Percentiles rank a stretch among this genome's conserved stretches.
Conservation (phyloP, 495 filamentous ascomycete species). For the Penicillium robsamsonii region DNA sequence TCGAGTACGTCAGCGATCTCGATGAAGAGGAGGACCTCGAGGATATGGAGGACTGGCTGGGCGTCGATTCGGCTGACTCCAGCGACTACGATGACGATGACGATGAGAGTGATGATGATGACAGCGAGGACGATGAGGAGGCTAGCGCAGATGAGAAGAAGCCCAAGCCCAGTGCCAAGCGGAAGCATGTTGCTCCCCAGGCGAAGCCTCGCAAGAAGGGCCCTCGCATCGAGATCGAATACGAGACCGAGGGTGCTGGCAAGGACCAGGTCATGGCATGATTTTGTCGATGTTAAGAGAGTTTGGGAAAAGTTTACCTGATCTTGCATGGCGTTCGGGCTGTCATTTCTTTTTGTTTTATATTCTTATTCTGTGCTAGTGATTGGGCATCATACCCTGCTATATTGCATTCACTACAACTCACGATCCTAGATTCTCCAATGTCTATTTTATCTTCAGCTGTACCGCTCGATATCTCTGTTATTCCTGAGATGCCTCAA, state of each 20-base stretch:
- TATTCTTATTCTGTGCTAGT: constrained; percentile 18
- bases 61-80: constrained; percentile 56
- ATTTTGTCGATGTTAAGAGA: constrained; percentile 8
- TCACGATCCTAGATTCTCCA: constrained; percentile 17
- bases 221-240: constrained; percentile 66
- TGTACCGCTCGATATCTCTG: background rate
- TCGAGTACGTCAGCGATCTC: constrained; percentile 81
- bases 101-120: constrained; percentile 51
- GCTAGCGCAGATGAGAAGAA: constrained; percentile 46
- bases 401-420: constrained; percentile 32
- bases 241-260: constrained; percentile 59
- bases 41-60: constrained; percentile 75
- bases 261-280: constrained; percentile 49
- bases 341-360: constrained; percentile 20
- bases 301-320: constrained; percentile 32
- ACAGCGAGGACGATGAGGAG: constrained; percentile 39
- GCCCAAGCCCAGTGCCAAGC: constrained; percentile 58
- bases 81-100: constrained; percentile 52
- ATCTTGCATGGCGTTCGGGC: constrained; percentile 44
- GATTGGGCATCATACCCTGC: constrained; percentile 42
- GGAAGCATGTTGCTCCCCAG: constrained; percentile 61
- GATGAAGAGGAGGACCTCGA: constrained; percentile 66
- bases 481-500: background rate
- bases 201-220: constrained; percentile 66
- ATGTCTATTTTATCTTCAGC: constrained; percentile 12